phyloP scores from a whole-genome alignment of 2,329 filamentous ascomycete species.

The Colletotrichum viniferum region DNA sequence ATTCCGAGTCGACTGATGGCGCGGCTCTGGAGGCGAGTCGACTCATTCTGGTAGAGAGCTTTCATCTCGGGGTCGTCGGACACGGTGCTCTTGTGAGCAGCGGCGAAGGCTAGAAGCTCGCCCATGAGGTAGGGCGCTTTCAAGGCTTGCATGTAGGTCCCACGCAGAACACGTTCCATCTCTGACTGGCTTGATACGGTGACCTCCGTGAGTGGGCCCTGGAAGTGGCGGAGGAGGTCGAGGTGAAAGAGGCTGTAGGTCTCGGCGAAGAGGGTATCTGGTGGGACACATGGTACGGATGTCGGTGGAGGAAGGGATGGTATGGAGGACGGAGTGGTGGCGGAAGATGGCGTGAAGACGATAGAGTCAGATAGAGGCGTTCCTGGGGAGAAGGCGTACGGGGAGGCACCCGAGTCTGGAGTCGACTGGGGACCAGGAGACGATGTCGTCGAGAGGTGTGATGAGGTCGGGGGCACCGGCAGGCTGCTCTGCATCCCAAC shows the following conservation, averaged over 20 bases:
- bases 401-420: background rate
- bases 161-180: background rate
- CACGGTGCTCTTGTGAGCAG: constrained; percentile 42
- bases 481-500: background rate
- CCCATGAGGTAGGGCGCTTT: constrained; percentile 50
- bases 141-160: background rate
- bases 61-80: constrained; percentile 19
- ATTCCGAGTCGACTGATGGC: constrained; percentile 42
- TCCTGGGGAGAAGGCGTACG: background rate
- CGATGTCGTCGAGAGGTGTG: constrained; percentile 29
- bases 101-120: constrained; percentile 48
- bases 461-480: background rate
- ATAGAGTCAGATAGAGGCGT: background rate
- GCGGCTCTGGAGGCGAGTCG: constrained; percentile 49
- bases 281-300: background rate
- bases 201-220: background rate
- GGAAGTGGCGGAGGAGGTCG: background rate
- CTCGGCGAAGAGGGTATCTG: background rate
- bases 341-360: background rate
- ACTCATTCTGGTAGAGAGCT: constrained; percentile 37
- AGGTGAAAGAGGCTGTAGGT: background rate
- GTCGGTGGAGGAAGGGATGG: background rate
- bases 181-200: background rate
- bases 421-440: constrained; percentile 33
- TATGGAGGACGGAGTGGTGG: background rate